Evolutionary conservation across 306 rosid genomes (phyloP), one percentile per base, ranked within the genome.

Genomic region (Luffa aegyptiaca): DNA sequence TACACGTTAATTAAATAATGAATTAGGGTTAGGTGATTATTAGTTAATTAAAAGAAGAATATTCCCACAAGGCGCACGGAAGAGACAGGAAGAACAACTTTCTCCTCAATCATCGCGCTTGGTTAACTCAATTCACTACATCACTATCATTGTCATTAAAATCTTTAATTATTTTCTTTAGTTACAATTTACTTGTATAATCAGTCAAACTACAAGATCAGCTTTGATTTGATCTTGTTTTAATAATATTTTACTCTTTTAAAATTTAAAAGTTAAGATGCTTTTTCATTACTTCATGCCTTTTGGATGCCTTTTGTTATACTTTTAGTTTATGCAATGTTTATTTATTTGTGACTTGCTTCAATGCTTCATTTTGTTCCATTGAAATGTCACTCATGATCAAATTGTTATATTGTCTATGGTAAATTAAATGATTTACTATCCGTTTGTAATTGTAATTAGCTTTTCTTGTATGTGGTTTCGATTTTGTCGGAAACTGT

Each of bases 21-120:
- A 14, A 16, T 63, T 63, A 35, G 72, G 16, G 74, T 66, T 66
- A 66, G 74, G 74, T 66, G 74, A 66, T 66, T 66, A 66, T 66
- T 66, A 66, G 33, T 68, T 41, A 42, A 41, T 68, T 68, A 39
- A 18, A 65, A 33, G n/a, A 41, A 68, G 51, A 68, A 68, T 68
- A 68, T 68, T 68, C 78, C 20, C 41, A 45, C 77, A 81, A 75
- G 69, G 70, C 45, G 76, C 81, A 78, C 78, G 75, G 76, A 75
- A 65, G 36, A 45, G 81, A 82, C 79, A 82, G 35, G 70, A 82
- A 66, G 52, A 86, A 44, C 77, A 65, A 49, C 81, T 86, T 84
- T 77, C 82, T 86, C 87, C 82, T 84, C 53, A 82, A 84, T 84
- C 82, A 58, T 84, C 87, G 84, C 79, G 3, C 20, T 81, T 49